Evolutionary conservation across 2,329 filamentous ascomycete species (phyloP).

Genomic region (Stemphylium lycopersici): DNA sequence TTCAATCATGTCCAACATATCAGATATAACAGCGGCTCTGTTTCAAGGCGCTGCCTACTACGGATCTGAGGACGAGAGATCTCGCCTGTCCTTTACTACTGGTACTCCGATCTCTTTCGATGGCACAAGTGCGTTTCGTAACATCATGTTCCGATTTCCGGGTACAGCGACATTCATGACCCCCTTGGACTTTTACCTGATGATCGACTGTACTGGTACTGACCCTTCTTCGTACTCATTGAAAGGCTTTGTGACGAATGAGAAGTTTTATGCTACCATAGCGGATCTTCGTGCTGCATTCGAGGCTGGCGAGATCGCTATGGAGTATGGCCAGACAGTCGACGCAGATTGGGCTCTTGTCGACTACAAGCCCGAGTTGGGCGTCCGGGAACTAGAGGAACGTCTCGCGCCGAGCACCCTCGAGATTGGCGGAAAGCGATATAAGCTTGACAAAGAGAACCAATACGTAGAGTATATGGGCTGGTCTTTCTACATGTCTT

Average conservation of each 20-base stretch:
- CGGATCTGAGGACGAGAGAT: slow-evolving; percentile 26
- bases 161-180: slow-evolving; percentile 49
- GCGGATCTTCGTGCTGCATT: slow-evolving; percentile 56
- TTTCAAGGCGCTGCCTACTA: slow-evolving; percentile 39
- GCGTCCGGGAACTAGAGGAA: slow-evolving; percentile 46
- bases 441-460: slow-evolving; percentile 49
- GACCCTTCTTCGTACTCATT: slow-evolving; percentile 53
- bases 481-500: slow-evolving; percentile 60
- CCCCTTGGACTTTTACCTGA: slow-evolving; percentile 55
- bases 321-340: slow-evolving; percentile 55
- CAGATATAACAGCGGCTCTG: slow-evolving; percentile 54
- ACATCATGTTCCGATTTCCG: slow-evolving; percentile 53
- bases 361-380: slow-evolving; percentile 45
- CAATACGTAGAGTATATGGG: slow-evolving; percentile 59
- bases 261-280: slow-evolving; percentile 59
- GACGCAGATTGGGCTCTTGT: slow-evolving; percentile 55
- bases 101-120: slow-evolving; percentile 48
- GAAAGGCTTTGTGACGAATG: slow-evolving; percentile 56
- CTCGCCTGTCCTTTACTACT: slow-evolving; percentile 31
- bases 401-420: slow-evolving; percentile 51
- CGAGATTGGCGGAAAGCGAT: slow-evolving; percentile 52
- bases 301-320: slow-evolving; percentile 46
- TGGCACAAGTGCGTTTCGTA: slow-evolving; percentile 49
- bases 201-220: slow-evolving; percentile 54
- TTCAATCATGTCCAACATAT: slow-evolving; percentile 53